Evolutionary conservation across 1,284 basidiomycete genomes (phyloP).

Genomic region (Leccinum cinnamomeum): DNA sequence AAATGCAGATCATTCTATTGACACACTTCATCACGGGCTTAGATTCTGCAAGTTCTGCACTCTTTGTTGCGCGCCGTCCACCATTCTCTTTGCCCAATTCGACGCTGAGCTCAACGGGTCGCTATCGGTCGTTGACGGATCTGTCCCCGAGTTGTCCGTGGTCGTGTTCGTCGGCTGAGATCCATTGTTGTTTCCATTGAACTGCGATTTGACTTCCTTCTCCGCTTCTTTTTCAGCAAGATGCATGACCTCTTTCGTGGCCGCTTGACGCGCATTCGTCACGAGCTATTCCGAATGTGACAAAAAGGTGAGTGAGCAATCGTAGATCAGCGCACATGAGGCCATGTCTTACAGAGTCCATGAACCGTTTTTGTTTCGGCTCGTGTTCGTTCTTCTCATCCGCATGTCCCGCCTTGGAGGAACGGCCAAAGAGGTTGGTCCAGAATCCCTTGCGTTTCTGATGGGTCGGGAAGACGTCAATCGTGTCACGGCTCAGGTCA

Average conservation of each 20-base stretch:
- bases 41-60: conserved; percentile 15
- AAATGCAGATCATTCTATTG: neutral
- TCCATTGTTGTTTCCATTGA: neutral
- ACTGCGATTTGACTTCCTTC: conserved; percentile 8
- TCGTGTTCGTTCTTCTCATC: conserved; percentile 2
- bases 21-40: neutral
- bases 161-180: conserved; percentile 8
- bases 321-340: too few relatives aligned
- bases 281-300: conserved; percentile 6
- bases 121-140: neutral
- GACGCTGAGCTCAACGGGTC: conserved; percentile 10
- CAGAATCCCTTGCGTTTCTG: conserved; percentile 26
- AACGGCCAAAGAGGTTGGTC: conserved; percentile 13
- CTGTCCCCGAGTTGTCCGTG: neutral
- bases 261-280: conserved; percentile 9
- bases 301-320: neutral
- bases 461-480: neutral
- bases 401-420: neutral
- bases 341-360: conserved; percentile 11
- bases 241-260: conserved; percentile 6
- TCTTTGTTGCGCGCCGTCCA: conserved; percentile 17
- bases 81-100: conserved; percentile 22
- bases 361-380: conserved; percentile 11
- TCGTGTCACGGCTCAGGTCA: neutral
- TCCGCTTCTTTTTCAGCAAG: conserved; percentile 15